Percentiles rank a stretch among this genome's conserved stretches.
Evolutionary conservation across 768 basidiomycete species (phyloP).

Genomic region (Lentinula detonsa): DNA sequence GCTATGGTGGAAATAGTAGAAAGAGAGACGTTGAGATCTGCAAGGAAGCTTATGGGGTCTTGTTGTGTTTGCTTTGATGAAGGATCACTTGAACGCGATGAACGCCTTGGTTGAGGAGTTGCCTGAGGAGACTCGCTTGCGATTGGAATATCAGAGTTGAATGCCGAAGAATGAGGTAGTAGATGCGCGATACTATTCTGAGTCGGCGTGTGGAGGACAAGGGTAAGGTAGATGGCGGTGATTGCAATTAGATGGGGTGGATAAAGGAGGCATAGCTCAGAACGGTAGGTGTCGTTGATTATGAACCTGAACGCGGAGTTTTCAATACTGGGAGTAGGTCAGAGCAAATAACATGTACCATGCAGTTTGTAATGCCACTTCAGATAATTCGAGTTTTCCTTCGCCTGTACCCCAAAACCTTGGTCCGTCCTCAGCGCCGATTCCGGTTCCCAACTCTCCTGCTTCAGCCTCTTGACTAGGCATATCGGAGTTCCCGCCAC

Average conservation of each 20-base stretch:
- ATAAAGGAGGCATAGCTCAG: constrained; percentile 88
- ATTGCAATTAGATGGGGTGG: constrained; percentile 94
- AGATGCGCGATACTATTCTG: constrained; percentile 36
- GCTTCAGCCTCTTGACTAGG: constrained; percentile 38
- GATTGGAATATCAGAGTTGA: constrained; percentile 10
- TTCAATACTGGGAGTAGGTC: not conserved
- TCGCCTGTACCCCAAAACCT: constrained; percentile 80
- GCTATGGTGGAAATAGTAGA: constrained; percentile 76
- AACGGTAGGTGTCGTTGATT: constrained; percentile 94
- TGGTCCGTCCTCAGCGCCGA: constrained; percentile 44
- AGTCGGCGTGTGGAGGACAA: constrained; percentile 64
- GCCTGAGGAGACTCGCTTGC: constrained; percentile 12
- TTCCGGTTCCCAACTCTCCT: constrained; percentile 45
- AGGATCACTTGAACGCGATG: constrained; percentile 40
- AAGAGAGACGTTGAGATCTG: constrained; percentile 81
- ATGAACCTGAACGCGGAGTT: constrained; percentile 60
- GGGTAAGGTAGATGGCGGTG: constrained; percentile 84
- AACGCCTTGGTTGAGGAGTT: constrained; percentile 43
- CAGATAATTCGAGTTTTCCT: constrained; percentile 70
- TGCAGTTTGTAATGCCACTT: constrained; percentile 80
- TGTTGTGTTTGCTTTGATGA: constrained; percentile 26
- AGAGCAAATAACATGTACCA: constrained; percentile 49
- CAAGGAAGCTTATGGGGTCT: constrained; percentile 78
- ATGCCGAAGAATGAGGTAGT: constrained; percentile 22
- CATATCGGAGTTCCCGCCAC: constrained; percentile 11